Evolutionary conservation across 2,329 filamentous ascomycete genomes (phyloP).

Genomic region (Aspergillus carbonarius): DNA sequence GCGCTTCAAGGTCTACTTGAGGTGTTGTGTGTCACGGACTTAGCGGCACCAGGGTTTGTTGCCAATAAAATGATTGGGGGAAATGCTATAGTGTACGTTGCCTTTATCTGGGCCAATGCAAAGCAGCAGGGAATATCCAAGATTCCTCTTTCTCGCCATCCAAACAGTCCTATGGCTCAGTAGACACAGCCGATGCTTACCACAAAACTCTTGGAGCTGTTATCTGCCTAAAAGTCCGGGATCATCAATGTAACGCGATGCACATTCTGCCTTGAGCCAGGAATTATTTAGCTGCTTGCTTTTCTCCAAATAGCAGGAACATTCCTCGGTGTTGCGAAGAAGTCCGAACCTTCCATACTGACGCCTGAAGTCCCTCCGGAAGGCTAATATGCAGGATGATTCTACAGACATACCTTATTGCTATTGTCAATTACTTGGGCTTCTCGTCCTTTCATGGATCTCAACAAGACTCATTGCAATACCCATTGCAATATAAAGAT

Average conservation of each 20-base stretch:
- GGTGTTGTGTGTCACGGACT: too few relatives aligned
- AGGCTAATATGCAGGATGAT: slow-evolving; percentile 5
- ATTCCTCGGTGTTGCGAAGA: neutral
- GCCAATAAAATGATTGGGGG: neutral
- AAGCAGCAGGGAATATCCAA: neutral
- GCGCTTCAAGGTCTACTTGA: too few relatives aligned
- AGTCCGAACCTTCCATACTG: neutral
- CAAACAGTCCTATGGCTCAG: neutral
- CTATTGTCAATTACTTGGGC: slow-evolving; percentile 2
- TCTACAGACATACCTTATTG: neutral
- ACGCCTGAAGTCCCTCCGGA: neutral
- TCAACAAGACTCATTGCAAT: neutral
- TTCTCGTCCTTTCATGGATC: neutral
- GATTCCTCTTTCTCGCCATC: neutral
- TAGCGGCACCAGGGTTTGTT: too few relatives aligned
- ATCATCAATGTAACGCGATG: neutral
- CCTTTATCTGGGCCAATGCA: neutral
- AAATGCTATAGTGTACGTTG: neutral
- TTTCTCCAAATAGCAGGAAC: neutral
- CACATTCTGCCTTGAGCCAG: neutral
- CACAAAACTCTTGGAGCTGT: neutral
- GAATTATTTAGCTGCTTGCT: neutral
- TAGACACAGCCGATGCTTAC: neutral
- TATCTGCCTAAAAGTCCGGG: neutral
- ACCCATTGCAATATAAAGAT: neutral